Evolutionary conservation across 2,329 filamentous ascomycete genomes (phyloP), one percentile per base, ranked within the genome.

Genomic region (Colletotrichum magnum): DNA sequence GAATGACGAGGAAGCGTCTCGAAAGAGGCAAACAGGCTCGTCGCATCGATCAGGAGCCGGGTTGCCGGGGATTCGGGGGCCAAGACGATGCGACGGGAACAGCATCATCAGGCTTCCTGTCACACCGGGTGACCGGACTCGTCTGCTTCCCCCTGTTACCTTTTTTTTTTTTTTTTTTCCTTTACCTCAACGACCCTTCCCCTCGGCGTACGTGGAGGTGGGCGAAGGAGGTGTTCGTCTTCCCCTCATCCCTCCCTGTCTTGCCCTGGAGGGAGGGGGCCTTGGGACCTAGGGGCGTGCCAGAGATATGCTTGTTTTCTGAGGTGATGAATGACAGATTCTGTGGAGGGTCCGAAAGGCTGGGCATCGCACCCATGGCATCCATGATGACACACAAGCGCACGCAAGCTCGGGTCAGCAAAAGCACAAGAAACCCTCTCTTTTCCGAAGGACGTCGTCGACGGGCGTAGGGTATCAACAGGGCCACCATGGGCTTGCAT

Each of bases 381-480:
- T 24, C 26, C 21, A 24, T 24, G 21, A 24, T 24, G 21, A n/a
- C n/a, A 43, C 28, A 45, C 13, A 21, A n/a, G 48, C 36, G 32
- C n/a, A 24, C 47, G 13, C 16, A n/a, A 10, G 32, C 9, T 36
- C 32, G 7, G 32, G 7, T 36, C 32, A 36, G 32, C 32, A 10
- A 10, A 36, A 36, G 32, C 32, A 36, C 7, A 3, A 36, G 32
- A 36, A 36, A 10, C 32, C 7, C 32, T 36, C 32, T 36, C 7
- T 36, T 36, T 10, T 36, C 7, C 7, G 32, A 1, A 10, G 15
- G 41, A 43, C 41, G 41, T n/a, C 52, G 32, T 26, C 45, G 10
- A 47, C 57, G 15, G 26, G n/a, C 13, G 61, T 48, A 65, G 41
- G 66, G 66, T 62, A 66, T 52, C 66, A 61, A 58, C 28, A 36